phyloP scores from a whole-genome alignment of 306 rosid species.

The Dalbergia cochinchinensis region DNA sequence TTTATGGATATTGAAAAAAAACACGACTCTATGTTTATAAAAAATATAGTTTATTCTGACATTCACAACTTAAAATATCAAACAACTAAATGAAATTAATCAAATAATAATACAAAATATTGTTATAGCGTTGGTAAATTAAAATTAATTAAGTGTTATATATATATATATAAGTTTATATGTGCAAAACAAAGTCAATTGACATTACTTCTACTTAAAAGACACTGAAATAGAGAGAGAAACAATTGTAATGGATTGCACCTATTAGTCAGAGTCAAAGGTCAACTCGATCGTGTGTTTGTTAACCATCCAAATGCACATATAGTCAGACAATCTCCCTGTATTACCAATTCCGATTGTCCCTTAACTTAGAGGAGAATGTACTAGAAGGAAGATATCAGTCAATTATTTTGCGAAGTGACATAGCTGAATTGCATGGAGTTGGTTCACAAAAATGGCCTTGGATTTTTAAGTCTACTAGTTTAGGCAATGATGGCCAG shows the following conservation, averaged over 20 bases:
- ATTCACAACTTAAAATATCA: too few relatives aligned
- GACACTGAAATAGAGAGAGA: background rate
- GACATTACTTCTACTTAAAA: constrained; percentile 10
- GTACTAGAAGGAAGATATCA: constrained; percentile 39
- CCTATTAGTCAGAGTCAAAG: constrained; percentile 45
- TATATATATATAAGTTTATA: background rate
- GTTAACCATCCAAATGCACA: constrained; percentile 47
- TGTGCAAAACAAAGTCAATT: background rate
- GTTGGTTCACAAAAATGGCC: background rate
- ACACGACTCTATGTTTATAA: too few relatives aligned
- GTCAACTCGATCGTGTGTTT: constrained; percentile 40
- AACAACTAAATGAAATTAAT: too few relatives aligned
- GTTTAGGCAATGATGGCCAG: constrained; percentile 43
- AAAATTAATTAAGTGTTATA: too few relatives aligned
- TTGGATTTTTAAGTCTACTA: constrained; percentile 25
- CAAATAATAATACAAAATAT: too few relatives aligned
- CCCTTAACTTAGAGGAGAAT: constrained; percentile 47
- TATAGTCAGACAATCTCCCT: constrained; percentile 47
- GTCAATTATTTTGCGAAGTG: constrained; percentile 27
- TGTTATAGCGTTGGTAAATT: too few relatives aligned
- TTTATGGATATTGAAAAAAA: too few relatives aligned
- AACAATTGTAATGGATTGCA: constrained; percentile 35
- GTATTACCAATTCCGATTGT: constrained; percentile 34
- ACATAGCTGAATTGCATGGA: constrained; percentile 32
- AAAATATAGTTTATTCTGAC: too few relatives aligned